Base-by-base conservation (phyloP, 75 land plant species). In the Pseudotsuga menziesii region DNA sequence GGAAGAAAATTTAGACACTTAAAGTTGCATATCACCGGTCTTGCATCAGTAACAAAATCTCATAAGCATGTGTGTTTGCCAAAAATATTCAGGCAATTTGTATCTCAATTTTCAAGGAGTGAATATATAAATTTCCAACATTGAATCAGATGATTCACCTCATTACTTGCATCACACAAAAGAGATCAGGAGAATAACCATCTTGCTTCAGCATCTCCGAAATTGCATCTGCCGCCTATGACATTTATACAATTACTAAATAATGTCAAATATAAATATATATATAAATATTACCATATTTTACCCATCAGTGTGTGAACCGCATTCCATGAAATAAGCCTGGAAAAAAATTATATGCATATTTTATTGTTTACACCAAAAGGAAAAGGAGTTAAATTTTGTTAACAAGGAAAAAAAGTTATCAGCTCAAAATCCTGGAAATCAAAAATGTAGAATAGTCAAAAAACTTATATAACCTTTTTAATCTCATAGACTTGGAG, bases 141-240 rank as follows among this genome's bases (percentile, higher is more conserved):
- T 20, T 19, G 22, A 5, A 20, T 44, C 52, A 44, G 52, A 44
- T 44, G 52, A 44, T 8, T 61, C 78, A 92, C 98, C 92, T 95
- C 74, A 93, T 85, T 20, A 81, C 75, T 85, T 96, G 94, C 59
- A 86, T 85, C 7, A 83, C 61, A 83, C 87, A 88, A 55, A 84
- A 90, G 27, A 85, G 80, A 84, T 96, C 99, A 76, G 88, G 78
- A 71, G 83, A 25, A 70, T 75, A 75, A 7, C 83, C 84, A 62
- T 91, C 97, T 70, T 81, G 81, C 77, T 87, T 85, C 52, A 96
- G 77, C 97, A 91, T 93, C 66, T 86, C 90, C 58, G 88, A 61
- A 36, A 96, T 74, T 56, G 69, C 82, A 73, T 92, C 94, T 78
- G 88, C 76, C 13, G 90, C 86, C 99, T 96, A 80, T 55, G 15